Evolutionary conservation across 495 filamentous ascomycete species (phyloP).

Genomic region (Neurospora pannonica): DNA sequence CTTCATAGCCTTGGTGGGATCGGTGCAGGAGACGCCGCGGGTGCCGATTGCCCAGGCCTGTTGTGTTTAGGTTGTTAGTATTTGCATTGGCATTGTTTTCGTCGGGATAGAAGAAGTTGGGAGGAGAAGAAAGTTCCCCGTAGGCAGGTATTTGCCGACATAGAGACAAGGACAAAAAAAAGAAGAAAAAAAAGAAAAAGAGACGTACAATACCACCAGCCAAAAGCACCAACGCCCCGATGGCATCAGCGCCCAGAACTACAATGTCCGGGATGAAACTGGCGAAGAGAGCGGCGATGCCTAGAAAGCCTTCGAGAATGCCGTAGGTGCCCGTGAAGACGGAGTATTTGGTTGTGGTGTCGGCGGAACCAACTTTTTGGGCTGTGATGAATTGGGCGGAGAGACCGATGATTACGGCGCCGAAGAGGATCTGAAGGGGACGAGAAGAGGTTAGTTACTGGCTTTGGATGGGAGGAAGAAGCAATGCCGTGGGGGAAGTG

Average conservation of each 20-base stretch:
- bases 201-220: conserved; percentile 49
- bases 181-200: neutral
- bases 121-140: too few species aligned
- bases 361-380: conserved; percentile 27
- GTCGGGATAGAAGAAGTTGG: too few species aligned
- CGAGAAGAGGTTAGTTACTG: neutral
- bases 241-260: conserved; percentile 32
- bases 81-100: too few species aligned
- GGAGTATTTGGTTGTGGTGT: conserved; percentile 33
- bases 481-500: too few species aligned
- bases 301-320: conserved; percentile 32
- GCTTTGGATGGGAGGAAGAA: too few species aligned
- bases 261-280: conserved; percentile 30
- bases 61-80: neutral
- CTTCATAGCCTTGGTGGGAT: neutral
- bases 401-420: conserved; percentile 36
- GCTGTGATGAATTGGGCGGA: conserved; percentile 36
- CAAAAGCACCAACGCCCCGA: conserved; percentile 36
- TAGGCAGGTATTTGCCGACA: too few species aligned
- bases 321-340: conserved; percentile 42
- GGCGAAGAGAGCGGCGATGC: conserved; percentile 28
- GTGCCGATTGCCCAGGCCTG: conserved; percentile 41
- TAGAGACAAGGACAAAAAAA: neutral
- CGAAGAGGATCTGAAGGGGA: conserved; percentile 31
- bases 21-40: conserved; percentile 24